Conservation (phyloP, 495 filamentous ascomycete species). For the Penicillium dipodomyicola region DNA sequence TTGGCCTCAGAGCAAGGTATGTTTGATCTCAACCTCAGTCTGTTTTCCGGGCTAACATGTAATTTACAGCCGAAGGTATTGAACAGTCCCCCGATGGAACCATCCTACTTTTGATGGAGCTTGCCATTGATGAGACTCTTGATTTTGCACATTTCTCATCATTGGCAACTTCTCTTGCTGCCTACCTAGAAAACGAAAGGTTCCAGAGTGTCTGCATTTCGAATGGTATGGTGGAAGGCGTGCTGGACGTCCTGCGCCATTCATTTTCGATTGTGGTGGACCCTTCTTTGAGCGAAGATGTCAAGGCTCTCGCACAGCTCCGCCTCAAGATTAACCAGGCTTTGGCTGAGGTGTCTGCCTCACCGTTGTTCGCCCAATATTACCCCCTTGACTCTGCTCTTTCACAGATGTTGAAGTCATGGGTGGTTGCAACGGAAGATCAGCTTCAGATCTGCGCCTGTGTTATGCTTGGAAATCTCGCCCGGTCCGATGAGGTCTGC, state of each 20-base stretch:
- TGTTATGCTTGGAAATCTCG: constrained; percentile 74
- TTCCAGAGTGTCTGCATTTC: constrained; percentile 44
- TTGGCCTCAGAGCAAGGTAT: constrained; percentile 44
- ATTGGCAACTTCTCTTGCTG: constrained; percentile 33
- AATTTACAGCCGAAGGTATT: constrained; percentile 34
- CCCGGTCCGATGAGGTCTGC: constrained; percentile 65
- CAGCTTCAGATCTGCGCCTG: constrained; percentile 72
- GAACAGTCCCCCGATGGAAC: constrained; percentile 42
- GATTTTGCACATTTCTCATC: constrained; percentile 33
- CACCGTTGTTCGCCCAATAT: constrained; percentile 50
- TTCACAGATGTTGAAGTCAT: constrained; percentile 52
- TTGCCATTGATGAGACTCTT: constrained; percentile 28
- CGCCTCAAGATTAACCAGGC: constrained; percentile 54
- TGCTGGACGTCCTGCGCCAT: constrained; percentile 33
- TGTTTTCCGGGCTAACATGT: constrained; percentile 8
- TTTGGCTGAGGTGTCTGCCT: constrained; percentile 62
- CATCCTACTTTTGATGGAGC: constrained; percentile 36
- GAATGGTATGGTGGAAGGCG: constrained; percentile 30
- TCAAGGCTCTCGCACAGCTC: constrained; percentile 51
- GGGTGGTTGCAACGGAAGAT: constrained; percentile 49
- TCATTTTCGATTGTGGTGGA: constrained; percentile 33
- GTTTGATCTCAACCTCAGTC: neutral
- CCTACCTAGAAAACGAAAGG: constrained; percentile 39
- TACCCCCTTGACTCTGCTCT: constrained; percentile 52
- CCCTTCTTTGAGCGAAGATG: constrained; percentile 43